Evolutionary conservation across 2,329 filamentous ascomycete species (phyloP).

Genomic region (Byssoonygena ceratinophila): DNA sequence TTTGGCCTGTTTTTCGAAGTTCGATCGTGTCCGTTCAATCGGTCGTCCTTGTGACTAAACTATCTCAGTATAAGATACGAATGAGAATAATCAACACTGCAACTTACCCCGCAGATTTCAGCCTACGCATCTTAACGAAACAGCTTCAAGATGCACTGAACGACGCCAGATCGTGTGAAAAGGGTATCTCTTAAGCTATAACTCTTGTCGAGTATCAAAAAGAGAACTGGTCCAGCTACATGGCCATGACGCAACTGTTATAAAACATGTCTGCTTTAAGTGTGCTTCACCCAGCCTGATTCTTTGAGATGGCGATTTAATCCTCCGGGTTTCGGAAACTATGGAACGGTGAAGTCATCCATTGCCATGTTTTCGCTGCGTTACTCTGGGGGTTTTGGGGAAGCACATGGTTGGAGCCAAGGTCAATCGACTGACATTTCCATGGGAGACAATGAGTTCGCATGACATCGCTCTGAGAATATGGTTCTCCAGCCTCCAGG

Average conservation of each 20-base stretch:
- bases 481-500: too few relatives aligned
- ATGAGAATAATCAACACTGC: not conserved
- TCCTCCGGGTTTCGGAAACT: not conserved
- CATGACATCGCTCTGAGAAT: too few relatives aligned
- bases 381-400: not conserved
- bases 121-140: slow-evolving; percentile 3
- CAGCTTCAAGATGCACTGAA: not conserved
- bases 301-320: slow-evolving; percentile 3
- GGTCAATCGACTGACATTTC: not conserved
- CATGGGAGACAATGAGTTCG: not conserved
- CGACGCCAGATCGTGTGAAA: not conserved
- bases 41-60: not conserved
- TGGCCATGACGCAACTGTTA: slow-evolving; percentile 1
- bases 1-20: not conserved
- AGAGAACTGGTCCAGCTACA: not conserved
- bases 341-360: slow-evolving; percentile 12
- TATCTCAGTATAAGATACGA: not conserved
- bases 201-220: not conserved
- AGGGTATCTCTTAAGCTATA: not conserved
- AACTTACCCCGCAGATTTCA: slow-evolving; percentile 7
- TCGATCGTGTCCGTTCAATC: slow-evolving; percentile 1
- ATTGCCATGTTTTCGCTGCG: slow-evolving; percentile 9
- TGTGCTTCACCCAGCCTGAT: not conserved
- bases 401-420: not conserved
- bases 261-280: not conserved